Base-by-base conservation (phyloP, 1,284 basidiomycete genomes). In the Moesziomyces parantarcticus region DNA sequence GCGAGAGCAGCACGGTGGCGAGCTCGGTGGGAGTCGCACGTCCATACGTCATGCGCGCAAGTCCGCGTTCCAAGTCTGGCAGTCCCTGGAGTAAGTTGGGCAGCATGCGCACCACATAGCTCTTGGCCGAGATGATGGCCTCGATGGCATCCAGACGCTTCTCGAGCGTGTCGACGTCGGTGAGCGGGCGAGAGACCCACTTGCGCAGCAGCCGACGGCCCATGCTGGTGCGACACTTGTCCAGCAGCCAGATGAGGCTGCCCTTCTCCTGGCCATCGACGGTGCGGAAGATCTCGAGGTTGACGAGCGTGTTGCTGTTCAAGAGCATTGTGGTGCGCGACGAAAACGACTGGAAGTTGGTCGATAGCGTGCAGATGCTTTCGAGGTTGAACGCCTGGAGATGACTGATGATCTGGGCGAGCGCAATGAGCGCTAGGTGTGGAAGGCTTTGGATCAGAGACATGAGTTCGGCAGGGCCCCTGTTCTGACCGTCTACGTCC, bases 31-130 rank as follows among this genome's bases (percentile, higher is more conserved):
- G 92, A 0, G 91, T 91, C n/a, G 72, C 68, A 58, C 92, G 92
- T 49, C 92, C 91, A 78, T 97, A 96, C 78, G 94, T 93, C 50
- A 98, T 91, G 29, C 93, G 87, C 59, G 91, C 92, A 14, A 98
- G 85, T 0, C 96, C 96, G 75, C 90, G 91, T 1, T 93, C 91
- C 40, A 99, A 88, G 82, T 99, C 95, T 0, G 94, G 94, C 25
- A 96, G 86, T 1, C 75, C 69, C 8, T 68, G 59, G 1, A 83
- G 73, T 13, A 91, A 84, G 42, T 89, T 87, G 13, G 92, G 89
- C 34, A 97, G 86, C 43, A 87, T 88, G 36, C 89, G 84, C 55
- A 87, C 66, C 40, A 85, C 78, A 88, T 86, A 76, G 84, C 44
- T 48, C 36, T 61, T 65, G 11, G 88, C 54, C 85, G 90, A 58